phyloP scores from a whole-genome alignment of 805 yeast genomes.

The Komagataella kurtzmanii region DNA sequence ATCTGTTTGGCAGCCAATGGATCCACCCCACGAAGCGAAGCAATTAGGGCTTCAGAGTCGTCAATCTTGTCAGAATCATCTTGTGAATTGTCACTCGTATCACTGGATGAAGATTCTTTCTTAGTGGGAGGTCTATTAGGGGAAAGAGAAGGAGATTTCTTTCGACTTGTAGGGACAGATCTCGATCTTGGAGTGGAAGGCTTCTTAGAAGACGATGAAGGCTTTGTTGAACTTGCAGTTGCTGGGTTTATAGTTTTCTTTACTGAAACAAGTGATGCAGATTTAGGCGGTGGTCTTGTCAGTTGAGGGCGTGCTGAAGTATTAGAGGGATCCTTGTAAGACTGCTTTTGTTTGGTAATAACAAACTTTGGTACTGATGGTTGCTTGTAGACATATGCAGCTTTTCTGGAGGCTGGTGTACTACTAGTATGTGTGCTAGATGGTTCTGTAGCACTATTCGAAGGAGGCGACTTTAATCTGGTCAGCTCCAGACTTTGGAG shows the following conservation, averaged over 20 bases:
- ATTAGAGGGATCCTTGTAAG: neutral
- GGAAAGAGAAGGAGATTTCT: neutral
- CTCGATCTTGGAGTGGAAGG: neutral
- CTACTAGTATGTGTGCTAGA: slow-evolving; percentile 1
- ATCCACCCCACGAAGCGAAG: slow-evolving; percentile 61
- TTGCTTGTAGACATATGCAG: slow-evolving; percentile 5
- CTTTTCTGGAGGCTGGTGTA: slow-evolving; percentile 3
- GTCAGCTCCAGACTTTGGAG: slow-evolving; percentile 4
- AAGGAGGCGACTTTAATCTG: slow-evolving; percentile 3
- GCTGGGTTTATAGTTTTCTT: slow-evolving; percentile 1
- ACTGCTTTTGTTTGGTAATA: slow-evolving; percentile 1
- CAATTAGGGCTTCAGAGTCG: slow-evolving; percentile 22
- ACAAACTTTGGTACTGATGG: slow-evolving; percentile 5
- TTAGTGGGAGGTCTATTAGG: slow-evolving; percentile 3
- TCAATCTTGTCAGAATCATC: slow-evolving; percentile 6
- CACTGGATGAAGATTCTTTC: slow-evolving; percentile 13
- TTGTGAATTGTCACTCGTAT: slow-evolving; percentile 9
- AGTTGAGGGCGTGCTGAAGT: slow-evolving; percentile 1
- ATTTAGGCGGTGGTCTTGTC: neutral
- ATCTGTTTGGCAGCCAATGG: slow-evolving; percentile 69
- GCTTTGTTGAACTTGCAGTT: neutral
- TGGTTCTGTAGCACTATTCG: neutral
- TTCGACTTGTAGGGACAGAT: neutral
- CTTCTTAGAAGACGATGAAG: neutral
- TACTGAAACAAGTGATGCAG: neutral